phyloP scores from a whole-genome alignment of 208 protist species.

The Acanthamoeba lenticulata region DNA sequence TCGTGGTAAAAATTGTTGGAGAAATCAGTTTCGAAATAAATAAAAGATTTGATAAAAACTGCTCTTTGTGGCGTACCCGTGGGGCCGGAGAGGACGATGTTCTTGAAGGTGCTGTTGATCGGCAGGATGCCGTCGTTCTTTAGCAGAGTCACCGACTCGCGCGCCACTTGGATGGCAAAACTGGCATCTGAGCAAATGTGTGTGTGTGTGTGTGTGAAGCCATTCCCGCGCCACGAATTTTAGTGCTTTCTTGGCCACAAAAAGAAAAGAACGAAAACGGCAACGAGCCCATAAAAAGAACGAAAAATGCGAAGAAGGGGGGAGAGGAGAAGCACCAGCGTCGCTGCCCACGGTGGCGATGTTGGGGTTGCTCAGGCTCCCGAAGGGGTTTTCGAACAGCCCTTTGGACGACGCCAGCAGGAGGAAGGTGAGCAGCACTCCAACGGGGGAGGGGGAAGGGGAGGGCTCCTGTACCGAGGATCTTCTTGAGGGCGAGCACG shows the following conservation, averaged over 20 bases:
- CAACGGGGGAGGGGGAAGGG: background rate
- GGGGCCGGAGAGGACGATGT: constrained; percentile 48
- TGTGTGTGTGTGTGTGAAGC: no score
- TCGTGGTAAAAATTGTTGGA: background rate
- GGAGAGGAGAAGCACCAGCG: background rate
- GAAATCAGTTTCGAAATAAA: background rate
- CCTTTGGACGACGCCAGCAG: constrained; percentile 9
- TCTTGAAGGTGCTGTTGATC: constrained; percentile 53
- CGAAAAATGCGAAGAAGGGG: background rate
- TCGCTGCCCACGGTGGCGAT: constrained; percentile 37
- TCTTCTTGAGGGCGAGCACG: constrained; percentile 57
- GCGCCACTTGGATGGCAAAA: background rate
- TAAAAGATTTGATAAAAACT: background rate
- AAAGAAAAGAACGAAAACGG: background rate
- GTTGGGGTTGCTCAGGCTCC: constrained; percentile 47
- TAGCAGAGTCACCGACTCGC: constrained; percentile 33
- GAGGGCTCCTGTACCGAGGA: background rate
- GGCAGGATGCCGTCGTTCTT: constrained; percentile 52
- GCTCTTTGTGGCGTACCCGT: background rate
- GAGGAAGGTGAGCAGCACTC: background rate
- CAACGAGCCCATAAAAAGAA: background rate
- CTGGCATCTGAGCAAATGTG: background rate
- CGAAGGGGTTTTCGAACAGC: constrained; percentile 68
- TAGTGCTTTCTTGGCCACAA: no score
- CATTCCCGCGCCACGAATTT: background rate